Base-by-base conservation (phyloP, 257 asterid genomes). In the Vinca minor region DNA sequence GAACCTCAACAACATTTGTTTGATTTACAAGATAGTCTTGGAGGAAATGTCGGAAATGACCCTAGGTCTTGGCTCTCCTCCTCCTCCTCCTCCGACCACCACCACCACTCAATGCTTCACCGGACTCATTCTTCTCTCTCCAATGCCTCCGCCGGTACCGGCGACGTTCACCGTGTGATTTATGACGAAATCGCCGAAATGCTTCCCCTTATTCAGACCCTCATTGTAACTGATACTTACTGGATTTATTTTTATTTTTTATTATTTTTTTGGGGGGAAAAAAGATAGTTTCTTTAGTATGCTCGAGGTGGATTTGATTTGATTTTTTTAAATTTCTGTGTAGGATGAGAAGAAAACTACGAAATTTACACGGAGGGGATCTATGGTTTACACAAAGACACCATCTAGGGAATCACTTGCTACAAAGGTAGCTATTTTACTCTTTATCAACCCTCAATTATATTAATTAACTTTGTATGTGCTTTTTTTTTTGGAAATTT, bases 121-220 rank as follows among this genome's bases (percentile, higher is more conserved):
- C 78, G 82, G 36, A 81, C 87, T 42, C 79, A 75, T 39, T 83
- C 95, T 32, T 79, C 95, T 55, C 86, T 88, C 62, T 75, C 93
- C 63, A 71, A 79, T 17, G 82, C 88, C 49, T 69, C 89, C 5
- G 82, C 90, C 61, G n/a, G n/a, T n/a, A 69, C 87, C 74, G 88
- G 86, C 10, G 82, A 70, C 67, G 84, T 85, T 47, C 97, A 92
- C 83, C 95, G 85, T 0, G 82, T 70, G 39, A 87, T 92, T 34
- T 84, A 74, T 48, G 80, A 78, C 61, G 77, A 92, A 65, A 88
- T 92, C 0, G 94, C 85, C 7, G 85, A 89, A 89, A 87, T 92
- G 61, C 83, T 92, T 59, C 98, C 98, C 5, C 96, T 92, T 36
- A 94, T 92, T 60, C 94, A 87, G 80, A 78, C 96, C 2, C 96